A percentile compares a stretch with the other conserved stretches of the same genome.
phyloP scores from a whole-genome alignment of 331 rosid species.

The Phaseolus coccineus region DNA sequence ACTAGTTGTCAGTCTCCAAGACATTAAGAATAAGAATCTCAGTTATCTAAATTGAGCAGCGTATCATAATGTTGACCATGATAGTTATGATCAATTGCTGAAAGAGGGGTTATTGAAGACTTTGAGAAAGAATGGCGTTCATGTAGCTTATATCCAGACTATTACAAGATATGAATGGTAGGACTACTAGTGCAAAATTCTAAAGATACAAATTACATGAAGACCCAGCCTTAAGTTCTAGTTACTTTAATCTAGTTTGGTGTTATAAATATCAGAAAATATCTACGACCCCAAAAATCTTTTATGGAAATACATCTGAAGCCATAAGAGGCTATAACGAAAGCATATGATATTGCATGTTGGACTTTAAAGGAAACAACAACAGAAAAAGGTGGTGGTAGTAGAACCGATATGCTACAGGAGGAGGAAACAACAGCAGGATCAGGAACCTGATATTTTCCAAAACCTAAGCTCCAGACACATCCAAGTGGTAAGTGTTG shows the following conservation, averaged over 20 bases:
- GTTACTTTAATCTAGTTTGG: background rate
- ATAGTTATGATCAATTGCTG: too few species aligned
- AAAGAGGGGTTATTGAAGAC: too few species aligned
- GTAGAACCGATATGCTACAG: background rate
- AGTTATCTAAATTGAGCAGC: too few species aligned
- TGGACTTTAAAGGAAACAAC: background rate
- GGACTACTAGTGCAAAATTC: background rate
- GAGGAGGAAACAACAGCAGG: background rate
- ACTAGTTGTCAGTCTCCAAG: too few species aligned
- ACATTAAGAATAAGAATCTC: too few species aligned
- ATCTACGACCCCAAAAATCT: too few species aligned
- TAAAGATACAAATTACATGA: background rate
- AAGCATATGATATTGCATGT: background rate
- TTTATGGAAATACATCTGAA: too few species aligned
- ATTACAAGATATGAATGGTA: too few species aligned
- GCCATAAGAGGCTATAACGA: too few species aligned
- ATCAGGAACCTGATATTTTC: background rate
- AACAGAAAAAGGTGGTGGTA: background rate
- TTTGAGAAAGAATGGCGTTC: background rate
- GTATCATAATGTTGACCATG: too few species aligned
- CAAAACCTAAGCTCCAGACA: constrained; percentile 6
- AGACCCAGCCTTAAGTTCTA: background rate
- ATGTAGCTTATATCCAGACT: background rate
- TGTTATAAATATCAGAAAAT: too few species aligned
- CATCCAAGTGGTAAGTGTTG: constrained; percentile 1